A percentile compares a stretch with the other conserved stretches of the same genome.
phyloP scores from a whole-genome alignment of 768 basidiomycete species.

The Mycena venus region DNA sequence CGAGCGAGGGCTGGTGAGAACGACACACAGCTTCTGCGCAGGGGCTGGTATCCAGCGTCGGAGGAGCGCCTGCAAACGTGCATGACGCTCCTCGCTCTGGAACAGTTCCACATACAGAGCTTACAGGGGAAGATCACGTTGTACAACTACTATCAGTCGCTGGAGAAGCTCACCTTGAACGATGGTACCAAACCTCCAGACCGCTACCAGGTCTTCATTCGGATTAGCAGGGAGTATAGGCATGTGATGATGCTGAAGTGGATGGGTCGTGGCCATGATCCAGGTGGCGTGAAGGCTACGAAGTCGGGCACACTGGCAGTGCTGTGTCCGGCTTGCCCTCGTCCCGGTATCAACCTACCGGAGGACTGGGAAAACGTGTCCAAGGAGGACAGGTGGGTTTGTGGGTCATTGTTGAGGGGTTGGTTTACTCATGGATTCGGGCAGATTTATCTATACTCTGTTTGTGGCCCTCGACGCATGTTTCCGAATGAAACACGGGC shows the following conservation, averaged over 20 bases:
- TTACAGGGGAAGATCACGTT: constrained; percentile 9
- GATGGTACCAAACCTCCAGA: not conserved
- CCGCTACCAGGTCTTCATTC: constrained; percentile 25
- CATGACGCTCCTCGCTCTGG: not conserved
- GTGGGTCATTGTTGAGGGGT: not conserved
- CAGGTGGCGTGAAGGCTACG: constrained; percentile 33
- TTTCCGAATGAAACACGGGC: too few species aligned
- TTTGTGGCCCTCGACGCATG: not conserved
- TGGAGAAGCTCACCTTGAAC: constrained; percentile 1
- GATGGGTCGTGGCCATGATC: constrained; percentile 41
- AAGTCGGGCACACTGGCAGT: constrained; percentile 35
- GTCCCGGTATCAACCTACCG: not conserved
- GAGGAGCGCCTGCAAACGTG: not conserved
- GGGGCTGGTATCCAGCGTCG: constrained; percentile 3
- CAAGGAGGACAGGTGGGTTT: not conserved
- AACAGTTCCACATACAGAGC: not conserved
- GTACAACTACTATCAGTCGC: constrained; percentile 9
- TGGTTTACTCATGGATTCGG: too few species aligned
- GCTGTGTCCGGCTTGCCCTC: not conserved
- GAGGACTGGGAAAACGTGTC: not conserved
- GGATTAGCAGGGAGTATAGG: constrained; percentile 32
- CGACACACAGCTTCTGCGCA: not conserved
- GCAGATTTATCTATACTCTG: too few species aligned
- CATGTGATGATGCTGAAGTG: constrained; percentile 44
- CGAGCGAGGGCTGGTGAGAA: not conserved